Percentiles rank a stretch among this genome's conserved stretches.
These are phyloP conservation scores for Aureobasidium leucospermi DNA, from an alignment of 2,329 filamentous ascomycete species.

Conservation along the genomic window DNA sequence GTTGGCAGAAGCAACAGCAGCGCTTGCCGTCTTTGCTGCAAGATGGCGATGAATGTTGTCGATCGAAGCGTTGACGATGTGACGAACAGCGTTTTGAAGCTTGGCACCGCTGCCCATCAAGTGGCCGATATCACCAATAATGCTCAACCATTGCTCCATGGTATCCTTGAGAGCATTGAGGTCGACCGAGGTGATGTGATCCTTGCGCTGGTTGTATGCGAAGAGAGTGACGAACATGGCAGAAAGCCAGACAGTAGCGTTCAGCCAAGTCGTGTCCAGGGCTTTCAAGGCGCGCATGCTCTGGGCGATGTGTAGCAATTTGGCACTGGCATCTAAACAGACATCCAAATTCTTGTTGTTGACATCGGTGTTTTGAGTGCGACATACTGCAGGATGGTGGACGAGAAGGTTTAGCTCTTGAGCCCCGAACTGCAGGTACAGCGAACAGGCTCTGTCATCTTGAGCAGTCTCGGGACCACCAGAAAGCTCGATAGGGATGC, in stretches of 20 bases:
- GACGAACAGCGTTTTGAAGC: slow-evolving; percentile 41
- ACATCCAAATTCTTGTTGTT: slow-evolving; percentile 48
- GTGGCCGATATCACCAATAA: slow-evolving; percentile 59
- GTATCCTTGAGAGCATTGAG: slow-evolving; percentile 55
- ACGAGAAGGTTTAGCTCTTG: slow-evolving; percentile 44
- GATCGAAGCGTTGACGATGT: slow-evolving; percentile 43
- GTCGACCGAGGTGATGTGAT: slow-evolving; percentile 51
- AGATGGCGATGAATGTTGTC: slow-evolving; percentile 40
- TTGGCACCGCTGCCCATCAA: slow-evolving; percentile 52
- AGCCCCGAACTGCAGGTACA: slow-evolving; percentile 44
- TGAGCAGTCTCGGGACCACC: slow-evolving; percentile 38
- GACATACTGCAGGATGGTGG: slow-evolving; percentile 47
- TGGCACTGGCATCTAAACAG: slow-evolving; percentile 58
- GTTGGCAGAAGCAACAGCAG: slow-evolving; percentile 33
- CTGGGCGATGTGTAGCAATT: slow-evolving; percentile 55
- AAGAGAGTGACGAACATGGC: slow-evolving; percentile 68
- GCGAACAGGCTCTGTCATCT: slow-evolving; percentile 41
- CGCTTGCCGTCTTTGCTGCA: slow-evolving; percentile 33
- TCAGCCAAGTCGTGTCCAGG: slow-evolving; percentile 73
- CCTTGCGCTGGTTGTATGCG: slow-evolving; percentile 59
- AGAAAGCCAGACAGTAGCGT: slow-evolving; percentile 62
- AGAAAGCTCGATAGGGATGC: slow-evolving; percentile 55
- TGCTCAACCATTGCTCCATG: slow-evolving; percentile 61
- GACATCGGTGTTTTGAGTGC: slow-evolving; percentile 50
- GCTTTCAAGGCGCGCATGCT: slow-evolving; percentile 57